A percentile compares a stretch with the other conserved stretches of the same genome.
Conservation (phyloP, 768 basidiomycete genomes). For the Hericium alpestre region DNA sequence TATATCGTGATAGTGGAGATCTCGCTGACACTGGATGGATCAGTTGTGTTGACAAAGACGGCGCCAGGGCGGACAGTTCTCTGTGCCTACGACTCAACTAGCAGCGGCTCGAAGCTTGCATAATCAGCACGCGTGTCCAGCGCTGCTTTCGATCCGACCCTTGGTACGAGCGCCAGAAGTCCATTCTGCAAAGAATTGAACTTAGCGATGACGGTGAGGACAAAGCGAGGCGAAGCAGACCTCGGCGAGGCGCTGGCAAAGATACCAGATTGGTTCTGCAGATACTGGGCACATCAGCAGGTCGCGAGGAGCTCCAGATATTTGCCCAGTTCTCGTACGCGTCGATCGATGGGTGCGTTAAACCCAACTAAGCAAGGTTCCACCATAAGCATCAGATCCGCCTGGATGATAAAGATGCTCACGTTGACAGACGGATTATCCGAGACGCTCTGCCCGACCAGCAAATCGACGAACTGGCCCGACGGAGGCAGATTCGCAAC, state of each 20-base stretch:
- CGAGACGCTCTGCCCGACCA: slow-evolving; percentile 45
- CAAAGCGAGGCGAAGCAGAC: slow-evolving; percentile 17
- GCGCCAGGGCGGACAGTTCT: slow-evolving; percentile 56
- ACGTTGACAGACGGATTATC: slow-evolving; percentile 60
- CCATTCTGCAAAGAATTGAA: slow-evolving; percentile 26
- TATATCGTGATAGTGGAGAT: slow-evolving; percentile 57
- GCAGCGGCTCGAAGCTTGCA: background rate
- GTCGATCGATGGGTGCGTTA: slow-evolving; percentile 52
- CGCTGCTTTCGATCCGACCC: slow-evolving; percentile 38
- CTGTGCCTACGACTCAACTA: slow-evolving; percentile 33
- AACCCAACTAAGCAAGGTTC: slow-evolving; percentile 32
- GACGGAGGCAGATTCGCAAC: slow-evolving; percentile 37
- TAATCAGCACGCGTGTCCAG: slow-evolving; percentile 26
- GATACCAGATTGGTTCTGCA: slow-evolving; percentile 40
- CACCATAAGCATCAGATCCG: background rate
- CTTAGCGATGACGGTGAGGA: background rate
- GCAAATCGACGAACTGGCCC: slow-evolving; percentile 44
- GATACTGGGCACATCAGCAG: slow-evolving; percentile 47
- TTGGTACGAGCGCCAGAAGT: slow-evolving; percentile 50
- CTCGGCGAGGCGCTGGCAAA: slow-evolving; percentile 47
- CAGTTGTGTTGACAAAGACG: slow-evolving; percentile 35
- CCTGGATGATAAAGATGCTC: slow-evolving; percentile 10
- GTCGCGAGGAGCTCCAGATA: slow-evolving; percentile 42
- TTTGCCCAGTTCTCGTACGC: slow-evolving; percentile 58
- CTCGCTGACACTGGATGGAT: slow-evolving; percentile 42